These are phyloP conservation scores for Globisporangium recalcitrans DNA, from an alignment of 352 stramenopile species.

Conservation along the genomic window DNA sequence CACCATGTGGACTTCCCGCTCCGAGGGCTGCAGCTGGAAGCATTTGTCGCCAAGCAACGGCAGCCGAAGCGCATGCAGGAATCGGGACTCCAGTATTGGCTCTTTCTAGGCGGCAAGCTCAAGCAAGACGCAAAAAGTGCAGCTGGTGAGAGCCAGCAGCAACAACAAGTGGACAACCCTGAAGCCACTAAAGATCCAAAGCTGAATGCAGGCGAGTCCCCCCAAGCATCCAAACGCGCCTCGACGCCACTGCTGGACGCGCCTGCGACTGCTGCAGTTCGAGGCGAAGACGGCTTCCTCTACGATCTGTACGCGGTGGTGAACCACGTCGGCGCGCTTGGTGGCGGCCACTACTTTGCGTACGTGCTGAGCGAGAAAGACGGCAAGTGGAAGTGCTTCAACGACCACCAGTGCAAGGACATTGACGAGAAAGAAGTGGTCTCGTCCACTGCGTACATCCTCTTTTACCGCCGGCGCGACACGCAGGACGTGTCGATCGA, in stretches of 20 bases:
- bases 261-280: slow-evolving; percentile 50
- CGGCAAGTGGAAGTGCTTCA: slow-evolving; percentile 98
- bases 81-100: slow-evolving; percentile 60
- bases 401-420: slow-evolving; percentile 91
- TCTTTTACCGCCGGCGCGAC: slow-evolving; percentile 87
- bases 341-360: slow-evolving; percentile 94
- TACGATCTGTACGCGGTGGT: slow-evolving; percentile 98
- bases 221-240: slow-evolving; percentile 1
- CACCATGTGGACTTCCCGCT: slow-evolving; percentile 96
- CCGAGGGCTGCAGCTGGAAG: slow-evolving; percentile 85
- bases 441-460: slow-evolving; percentile 84
- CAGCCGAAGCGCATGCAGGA: slow-evolving; percentile 37
- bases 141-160: background rate
- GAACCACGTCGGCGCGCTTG: slow-evolving; percentile 95
- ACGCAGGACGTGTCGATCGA: slow-evolving; percentile 60
- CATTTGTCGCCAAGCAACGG: slow-evolving; percentile 69
- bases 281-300: slow-evolving; percentile 52
- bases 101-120: slow-evolving; percentile 73
- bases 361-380: slow-evolving; percentile 79
- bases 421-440: slow-evolving; percentile 86
- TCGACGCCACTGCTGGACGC: slow-evolving; percentile 42
- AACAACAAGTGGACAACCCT: too few relatives aligned
- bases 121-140: slow-evolving; percentile 14
- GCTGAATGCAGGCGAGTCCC: background rate
- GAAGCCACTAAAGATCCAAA: background rate